phyloP scores from a whole-genome alignment of 1,284 basidiomycete species.

The Pulchroboletus neoregius region DNA sequence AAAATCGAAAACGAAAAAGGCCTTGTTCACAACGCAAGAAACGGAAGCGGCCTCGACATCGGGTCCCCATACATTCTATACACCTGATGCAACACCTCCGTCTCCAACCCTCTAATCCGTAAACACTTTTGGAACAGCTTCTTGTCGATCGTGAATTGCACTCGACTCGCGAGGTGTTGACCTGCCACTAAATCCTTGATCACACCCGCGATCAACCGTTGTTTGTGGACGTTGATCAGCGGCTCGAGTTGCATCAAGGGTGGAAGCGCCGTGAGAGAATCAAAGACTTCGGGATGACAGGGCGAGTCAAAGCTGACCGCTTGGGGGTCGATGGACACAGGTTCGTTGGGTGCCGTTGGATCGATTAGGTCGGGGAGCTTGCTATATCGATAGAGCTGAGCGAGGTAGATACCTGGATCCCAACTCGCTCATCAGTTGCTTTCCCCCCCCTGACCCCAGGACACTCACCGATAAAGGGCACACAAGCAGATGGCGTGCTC shows the following conservation, averaged over 20 bases:
- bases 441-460: background rate
- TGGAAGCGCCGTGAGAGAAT: constrained; percentile 64
- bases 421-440: constrained; percentile 1
- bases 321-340: constrained; percentile 59
- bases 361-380: constrained; percentile 79
- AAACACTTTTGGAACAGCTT: constrained; percentile 73
- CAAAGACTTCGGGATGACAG: constrained; percentile 73
- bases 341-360: constrained; percentile 69
- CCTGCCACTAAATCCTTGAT: constrained; percentile 75
- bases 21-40: constrained; percentile 21
- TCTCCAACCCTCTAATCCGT: constrained; percentile 60
- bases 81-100: constrained; percentile 48
- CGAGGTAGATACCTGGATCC: constrained; percentile 66
- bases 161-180: constrained; percentile 72
- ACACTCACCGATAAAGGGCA: constrained; percentile 73
- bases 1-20: background rate
- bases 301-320: constrained; percentile 63
- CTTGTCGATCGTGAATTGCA: constrained; percentile 67
- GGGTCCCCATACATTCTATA: constrained; percentile 36
- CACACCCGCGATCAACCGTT: constrained; percentile 71
- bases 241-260: constrained; percentile 76
- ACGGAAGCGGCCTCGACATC: constrained; percentile 16
- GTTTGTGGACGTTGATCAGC: constrained; percentile 85
- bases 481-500: constrained; percentile 50
- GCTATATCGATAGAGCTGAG: constrained; percentile 63